These are phyloP conservation scores for Saururus chinensis DNA, from an alignment of 164 flowering plant species.

Conservation along the genomic window DNA sequence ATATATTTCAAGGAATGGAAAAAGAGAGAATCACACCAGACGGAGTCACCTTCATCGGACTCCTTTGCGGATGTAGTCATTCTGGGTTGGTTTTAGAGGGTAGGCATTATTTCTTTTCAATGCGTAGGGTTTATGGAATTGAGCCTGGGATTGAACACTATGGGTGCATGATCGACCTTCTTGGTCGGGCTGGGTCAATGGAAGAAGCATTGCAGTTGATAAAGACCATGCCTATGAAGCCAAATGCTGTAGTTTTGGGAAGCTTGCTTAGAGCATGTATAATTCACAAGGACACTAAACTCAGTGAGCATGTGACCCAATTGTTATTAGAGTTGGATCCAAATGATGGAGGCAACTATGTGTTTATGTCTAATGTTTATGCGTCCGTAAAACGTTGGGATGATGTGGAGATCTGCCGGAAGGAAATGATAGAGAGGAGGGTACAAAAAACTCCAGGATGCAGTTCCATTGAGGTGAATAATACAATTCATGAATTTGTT, in stretches of 20 bases:
- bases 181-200: slow-evolving; percentile 27
- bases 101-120: slow-evolving; percentile 19
- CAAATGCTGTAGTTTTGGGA: slow-evolving; percentile 26
- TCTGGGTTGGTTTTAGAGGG: slow-evolving; percentile 30
- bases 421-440: slow-evolving; percentile 22
- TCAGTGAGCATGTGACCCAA: slow-evolving; percentile 20
- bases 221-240: slow-evolving; percentile 23
- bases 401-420: slow-evolving; percentile 20
- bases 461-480: slow-evolving; percentile 28
- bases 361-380: slow-evolving; percentile 27
- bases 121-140: slow-evolving; percentile 20
- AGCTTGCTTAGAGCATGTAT: slow-evolving; percentile 29
- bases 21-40: slow-evolving; percentile 22
- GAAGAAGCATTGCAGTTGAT: slow-evolving; percentile 25
- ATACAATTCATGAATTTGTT: slow-evolving; percentile 26
- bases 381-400: slow-evolving; percentile 26
- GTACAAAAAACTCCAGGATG: slow-evolving; percentile 29
- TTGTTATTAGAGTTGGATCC: slow-evolving; percentile 26
- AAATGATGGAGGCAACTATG: slow-evolving; percentile 29
- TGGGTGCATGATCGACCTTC: slow-evolving; percentile 41
- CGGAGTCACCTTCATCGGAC: slow-evolving; percentile 33
- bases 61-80: slow-evolving; percentile 32
- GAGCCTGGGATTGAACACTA: slow-evolving; percentile 33
- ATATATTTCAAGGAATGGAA: slow-evolving; percentile 22
- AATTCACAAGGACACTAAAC: slow-evolving; percentile 20